Evolutionary conservation across 2,329 filamentous ascomycete species (phyloP).

Genomic region (Cladosporium sp.): DNA sequence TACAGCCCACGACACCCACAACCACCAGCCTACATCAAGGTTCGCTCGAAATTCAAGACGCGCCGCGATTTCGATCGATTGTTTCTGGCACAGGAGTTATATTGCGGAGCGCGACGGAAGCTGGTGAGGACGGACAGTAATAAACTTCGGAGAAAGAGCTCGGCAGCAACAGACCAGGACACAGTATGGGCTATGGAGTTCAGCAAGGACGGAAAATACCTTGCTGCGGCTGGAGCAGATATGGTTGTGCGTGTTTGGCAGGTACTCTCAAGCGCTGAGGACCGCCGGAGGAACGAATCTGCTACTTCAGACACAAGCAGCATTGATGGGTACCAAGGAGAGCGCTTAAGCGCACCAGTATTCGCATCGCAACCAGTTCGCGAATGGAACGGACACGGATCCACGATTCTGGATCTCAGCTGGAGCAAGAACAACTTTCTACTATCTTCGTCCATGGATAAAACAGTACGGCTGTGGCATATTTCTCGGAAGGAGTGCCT

Average conservation of each 20-base stretch:
- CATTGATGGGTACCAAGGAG: constrained; percentile 42
- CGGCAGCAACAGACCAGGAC: constrained; percentile 27
- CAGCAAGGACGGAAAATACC: constrained; percentile 84
- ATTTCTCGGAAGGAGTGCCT: constrained; percentile 80
- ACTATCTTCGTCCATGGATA: constrained; percentile 95
- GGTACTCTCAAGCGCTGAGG: constrained; percentile 78
- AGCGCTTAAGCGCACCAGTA: constrained; percentile 80
- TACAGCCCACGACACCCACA: constrained; percentile 87
- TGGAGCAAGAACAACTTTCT: constrained; percentile 99
- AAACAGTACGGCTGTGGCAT: constrained; percentile 94
- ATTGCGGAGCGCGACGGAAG: constrained; percentile 23
- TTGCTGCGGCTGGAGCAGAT: constrained; percentile 92
- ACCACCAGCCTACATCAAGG: constrained; percentile 86
- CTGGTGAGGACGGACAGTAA: constrained; percentile 25
- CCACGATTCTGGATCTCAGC: constrained; percentile 84
- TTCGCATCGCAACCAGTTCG: constrained; percentile 76
- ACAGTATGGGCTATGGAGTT: constrained; percentile 94
- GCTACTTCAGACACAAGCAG: constrained; percentile 33
- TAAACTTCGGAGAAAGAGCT: constrained; percentile 47
- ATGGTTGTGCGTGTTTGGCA: constrained; percentile 83
- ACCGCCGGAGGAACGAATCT: constrained; percentile 60
- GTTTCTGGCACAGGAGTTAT: constrained; percentile 89
- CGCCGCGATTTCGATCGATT: constrained; percentile 78
- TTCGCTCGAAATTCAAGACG: constrained; percentile 78
- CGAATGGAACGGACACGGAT: constrained; percentile 80